Evolutionary conservation across 371 early-diverging fungal genomes (phyloP).

Genomic region (Sporodiniella umbellata): DNA sequence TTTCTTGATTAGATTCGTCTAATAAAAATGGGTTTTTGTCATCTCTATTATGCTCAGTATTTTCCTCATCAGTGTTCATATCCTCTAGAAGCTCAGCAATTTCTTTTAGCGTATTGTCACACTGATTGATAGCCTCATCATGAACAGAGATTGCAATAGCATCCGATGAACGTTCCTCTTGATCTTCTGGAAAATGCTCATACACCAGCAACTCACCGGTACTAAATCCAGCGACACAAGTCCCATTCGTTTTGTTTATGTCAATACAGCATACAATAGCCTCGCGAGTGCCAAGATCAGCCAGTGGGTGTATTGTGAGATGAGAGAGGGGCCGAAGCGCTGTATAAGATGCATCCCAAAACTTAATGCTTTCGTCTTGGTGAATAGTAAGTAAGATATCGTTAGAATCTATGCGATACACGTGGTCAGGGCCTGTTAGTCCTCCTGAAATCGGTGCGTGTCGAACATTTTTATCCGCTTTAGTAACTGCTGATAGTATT

Average conservation of each 20-base stretch:
- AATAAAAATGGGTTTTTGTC: neutral
- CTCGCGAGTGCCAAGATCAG: slow-evolving; percentile 8
- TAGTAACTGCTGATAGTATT: slow-evolving; percentile 13
- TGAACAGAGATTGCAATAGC: slow-evolving; percentile 2
- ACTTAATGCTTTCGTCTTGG: slow-evolving; percentile 37
- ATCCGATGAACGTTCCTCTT: neutral
- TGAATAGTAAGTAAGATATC: slow-evolving; percentile 54
- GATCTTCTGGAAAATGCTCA: slow-evolving; percentile 8
- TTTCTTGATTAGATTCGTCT: neutral
- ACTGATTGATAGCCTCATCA: slow-evolving; percentile 23
- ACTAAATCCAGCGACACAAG: slow-evolving; percentile 37
- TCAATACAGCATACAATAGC: slow-evolving; percentile 34
- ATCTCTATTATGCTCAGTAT: neutral
- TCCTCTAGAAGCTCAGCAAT: slow-evolving; percentile 33
- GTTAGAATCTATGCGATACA: slow-evolving; percentile 38
- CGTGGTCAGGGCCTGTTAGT: slow-evolving; percentile 34
- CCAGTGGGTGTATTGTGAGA: slow-evolving; percentile 28
- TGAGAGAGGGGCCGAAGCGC: slow-evolving; percentile 46
- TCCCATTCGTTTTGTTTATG: slow-evolving; percentile 29
- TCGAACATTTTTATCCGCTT: slow-evolving; percentile 5
- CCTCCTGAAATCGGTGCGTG: slow-evolving; percentile 53
- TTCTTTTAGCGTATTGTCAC: slow-evolving; percentile 38
- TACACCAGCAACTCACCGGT: slow-evolving; percentile 30
- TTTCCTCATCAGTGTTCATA: slow-evolving; percentile 19
- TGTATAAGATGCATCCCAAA: slow-evolving; percentile 58